A percentile compares a stretch with the other conserved stretches of the same genome.
phyloP scores from a whole-genome alignment of 1,139 yeast species.

The Yamadazyma mexicana region DNA sequence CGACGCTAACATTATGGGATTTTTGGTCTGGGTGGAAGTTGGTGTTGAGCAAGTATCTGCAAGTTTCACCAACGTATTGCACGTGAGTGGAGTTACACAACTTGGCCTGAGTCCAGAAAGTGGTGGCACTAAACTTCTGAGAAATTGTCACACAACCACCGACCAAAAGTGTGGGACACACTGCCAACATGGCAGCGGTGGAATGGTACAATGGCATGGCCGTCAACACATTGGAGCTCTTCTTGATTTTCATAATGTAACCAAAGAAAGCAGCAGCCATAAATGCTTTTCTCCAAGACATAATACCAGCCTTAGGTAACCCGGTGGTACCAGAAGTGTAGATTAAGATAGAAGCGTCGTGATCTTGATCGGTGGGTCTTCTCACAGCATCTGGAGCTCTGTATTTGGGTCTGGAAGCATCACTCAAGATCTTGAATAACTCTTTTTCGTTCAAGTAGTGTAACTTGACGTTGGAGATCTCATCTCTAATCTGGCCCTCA shows the following conservation, averaged over 20 bases:
- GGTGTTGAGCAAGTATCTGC: constrained; percentile 78
- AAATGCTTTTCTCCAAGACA: constrained; percentile 84
- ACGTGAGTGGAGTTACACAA: constrained; percentile 72
- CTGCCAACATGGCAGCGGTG: constrained; percentile 87
- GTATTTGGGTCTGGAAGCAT: constrained; percentile 50
- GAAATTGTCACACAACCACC: constrained; percentile 80
- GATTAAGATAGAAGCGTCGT: constrained; percentile 68
- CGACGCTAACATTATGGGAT: constrained; percentile 64
- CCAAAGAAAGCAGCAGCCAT: constrained; percentile 75
- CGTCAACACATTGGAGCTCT: constrained; percentile 65
- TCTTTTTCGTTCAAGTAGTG: constrained; percentile 58
- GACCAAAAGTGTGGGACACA: constrained; percentile 62
- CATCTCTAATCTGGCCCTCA: constrained; percentile 44
- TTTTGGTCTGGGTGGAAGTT: constrained; percentile 67
- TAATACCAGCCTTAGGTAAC: constrained; percentile 89
- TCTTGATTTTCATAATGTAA: constrained; percentile 60
- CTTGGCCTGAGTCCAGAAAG: constrained; percentile 90
- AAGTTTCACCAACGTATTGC: constrained; percentile 95
- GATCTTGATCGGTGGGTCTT: constrained; percentile 56
- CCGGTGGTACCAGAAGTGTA: constrained; percentile 97
- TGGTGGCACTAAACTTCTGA: constrained; percentile 78
- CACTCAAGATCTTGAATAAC: constrained; percentile 40
- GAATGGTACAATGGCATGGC: constrained; percentile 97
- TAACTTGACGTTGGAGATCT: constrained; percentile 42
- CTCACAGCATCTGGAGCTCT: constrained; percentile 58